Evolutionary conservation across 306 rosid species (phyloP), one percentile per base, ranked within the genome.

Genomic region (Trifolium repens): DNA sequence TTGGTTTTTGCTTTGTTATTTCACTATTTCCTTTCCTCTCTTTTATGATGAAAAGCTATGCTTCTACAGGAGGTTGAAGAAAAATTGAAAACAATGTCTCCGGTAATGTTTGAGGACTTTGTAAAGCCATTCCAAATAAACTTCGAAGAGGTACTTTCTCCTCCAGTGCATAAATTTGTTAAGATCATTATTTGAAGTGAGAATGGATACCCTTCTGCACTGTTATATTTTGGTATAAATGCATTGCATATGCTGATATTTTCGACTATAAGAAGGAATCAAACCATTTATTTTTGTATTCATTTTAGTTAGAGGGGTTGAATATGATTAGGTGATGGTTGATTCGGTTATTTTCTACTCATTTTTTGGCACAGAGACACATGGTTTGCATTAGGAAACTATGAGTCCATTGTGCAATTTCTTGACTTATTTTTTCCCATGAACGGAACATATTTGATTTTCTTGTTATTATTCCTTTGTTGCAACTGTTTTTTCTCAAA

Each of bases 91-190:
- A 75, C 69, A 54, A 82, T 89, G 53, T 85, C 96, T 66, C 97
- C 96, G 4, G 85, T 86, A 75, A 90, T 94, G 97, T 94, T 91
- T 61, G 91, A 94, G 83, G 96, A 94, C 82, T 92, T 86, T 69
- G 89, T 87, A 67, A 78, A 78, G 84, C 96, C 98, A 47, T 89
- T 85, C 91, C 97, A 90, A 76, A 87, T 91, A 71, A 82, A 91
- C 78, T 64, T 82, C 80, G 97, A 89, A 26, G 80, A 85, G 96
- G 98, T 91, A 89, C 77, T 66, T 82, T 77, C 52, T 53, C 72
- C 65, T 22, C 64, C 57, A 43, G 10, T 37, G 26, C 57, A 81
- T 47, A 40, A 59, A 11, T 26, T 57, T 9, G 5, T 43, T 43
- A 43, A 43, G 15, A 10, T 11, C 47, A 43, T 43, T 43, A 43